phyloP scores from a whole-genome alignment of 2,329 filamentous ascomycete genomes.

The Magnaporthales sp. region DNA sequence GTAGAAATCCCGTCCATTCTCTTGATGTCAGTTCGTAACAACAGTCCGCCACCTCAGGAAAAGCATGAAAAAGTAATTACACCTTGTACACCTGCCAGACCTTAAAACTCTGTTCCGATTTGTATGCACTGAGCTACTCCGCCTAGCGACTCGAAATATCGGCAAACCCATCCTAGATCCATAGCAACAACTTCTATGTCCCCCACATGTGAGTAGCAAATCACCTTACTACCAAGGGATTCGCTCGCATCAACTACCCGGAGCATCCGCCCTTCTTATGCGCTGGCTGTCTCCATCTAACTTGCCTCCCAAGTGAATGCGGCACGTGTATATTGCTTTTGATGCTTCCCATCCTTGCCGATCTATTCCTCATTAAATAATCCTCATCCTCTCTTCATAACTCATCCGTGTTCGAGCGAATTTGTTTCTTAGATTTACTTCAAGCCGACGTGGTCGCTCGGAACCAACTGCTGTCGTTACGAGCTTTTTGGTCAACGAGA shows the following conservation, averaged over 20 bases:
- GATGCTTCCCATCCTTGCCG: background rate
- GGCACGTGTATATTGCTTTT: background rate
- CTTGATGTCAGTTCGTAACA: background rate
- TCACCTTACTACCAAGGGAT: background rate
- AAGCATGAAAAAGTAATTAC: background rate
- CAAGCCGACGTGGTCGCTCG: background rate
- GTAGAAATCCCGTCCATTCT: background rate
- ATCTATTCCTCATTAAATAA: background rate
- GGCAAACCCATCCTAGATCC: background rate
- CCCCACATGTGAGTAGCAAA: background rate
- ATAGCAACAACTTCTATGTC: background rate
- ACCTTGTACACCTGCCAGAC: background rate
- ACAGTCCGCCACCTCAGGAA: background rate
- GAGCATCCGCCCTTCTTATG: background rate
- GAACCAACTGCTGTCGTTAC: background rate
- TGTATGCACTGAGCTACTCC: background rate
- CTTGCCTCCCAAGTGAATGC: background rate
- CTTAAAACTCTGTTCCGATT: background rate
- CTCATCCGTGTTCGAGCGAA: background rate
- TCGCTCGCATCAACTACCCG: background rate
- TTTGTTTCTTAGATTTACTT: background rate
- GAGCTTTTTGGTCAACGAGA: background rate
- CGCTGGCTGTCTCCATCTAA: background rate
- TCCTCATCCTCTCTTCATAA: background rate
- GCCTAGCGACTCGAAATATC: background rate